Evolutionary conservation across 495 filamentous ascomycete species (phyloP), one percentile per base, ranked within the genome.

Genomic region (Astrothelium macrocarpum): DNA sequence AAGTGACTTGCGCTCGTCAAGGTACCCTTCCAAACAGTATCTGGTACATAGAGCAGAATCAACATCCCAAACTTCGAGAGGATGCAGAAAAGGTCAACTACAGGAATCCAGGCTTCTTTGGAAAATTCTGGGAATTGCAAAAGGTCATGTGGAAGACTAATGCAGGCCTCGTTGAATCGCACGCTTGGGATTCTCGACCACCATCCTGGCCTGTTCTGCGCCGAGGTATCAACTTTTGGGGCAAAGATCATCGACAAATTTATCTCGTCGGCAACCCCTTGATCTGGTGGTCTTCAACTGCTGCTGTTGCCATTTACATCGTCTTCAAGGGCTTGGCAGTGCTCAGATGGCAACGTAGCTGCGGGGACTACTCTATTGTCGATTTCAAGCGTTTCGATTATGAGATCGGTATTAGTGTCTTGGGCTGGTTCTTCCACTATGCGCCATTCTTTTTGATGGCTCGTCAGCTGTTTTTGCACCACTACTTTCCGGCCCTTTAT

Each of bases 71-170:
- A 65, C 81, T 97, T 56, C 82, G 83, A 31, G 79, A 77, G 39
- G 79, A 87, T 66, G 85, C 90, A 26, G 94, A 97, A 74, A 95
- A 87, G 75, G 93, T 96, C 70, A 98, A 97, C 73, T 98, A 98
- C 73, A 81, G 83, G 64, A 87, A 96, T 68, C 94, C 94, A 23
- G 94, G 94, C 16, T 97, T 98, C 81, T 83, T 97, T 62, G 95
- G 92, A 62, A 98, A 97, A 72, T 98, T 98, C 79, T 96, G 90
- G 90, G 94, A 98, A 77, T 80, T 98, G n/a, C 92, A 98, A 74
- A 91, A 90, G 75, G 95, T 98, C 43, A 98, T 98, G 94, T 98
- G 94, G 94, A 89, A 83, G 65, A 97, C 95, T 16, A 98, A 98
- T 71, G 94, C 94, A 34, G 95, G 94, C 32, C 84, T 98, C 62